Evolutionary conservation across 352 stramenopile species (phyloP), one percentile per base, ranked within the genome.

Genomic region (Phytophthora pluvialis): DNA sequence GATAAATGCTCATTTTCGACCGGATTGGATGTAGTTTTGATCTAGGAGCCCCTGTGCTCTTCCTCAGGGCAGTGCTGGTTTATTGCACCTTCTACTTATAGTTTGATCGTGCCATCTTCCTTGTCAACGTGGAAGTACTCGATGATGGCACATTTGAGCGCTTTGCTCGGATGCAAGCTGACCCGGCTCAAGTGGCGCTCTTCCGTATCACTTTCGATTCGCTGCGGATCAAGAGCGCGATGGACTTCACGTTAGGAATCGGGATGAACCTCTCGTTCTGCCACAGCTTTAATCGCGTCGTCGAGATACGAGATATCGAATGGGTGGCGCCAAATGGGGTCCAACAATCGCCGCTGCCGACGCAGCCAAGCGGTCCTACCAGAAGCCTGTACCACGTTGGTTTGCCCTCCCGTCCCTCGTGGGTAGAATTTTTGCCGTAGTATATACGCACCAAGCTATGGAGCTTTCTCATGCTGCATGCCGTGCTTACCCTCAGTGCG

Each of bases 221-320:
- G 3, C 48, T 80, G 21, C 71, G 65, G 0, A 70, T 83, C 35
- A 51, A 65, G 33, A 56, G 38, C 35, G 31, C 39, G 2, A 26
- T 67, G 13, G 63, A 75, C 5, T 67, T 80, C 25, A 32, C 65
- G 11, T 55, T 77, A 3, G 58, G 62, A 0, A 73, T 79, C 36
- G 60, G 69, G 31, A 73, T 73, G 55, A 79, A 72, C 25, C 2
- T 73, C 5, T 70, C 65, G 5, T 78, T 83, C 31, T 79, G 64
- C 39, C 49, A 74, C 29, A 70, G 72, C 18, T 70, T 79, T 46
- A 66, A 62, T 48, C 64, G 59, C 6, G 49, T 76, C 10, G 12
- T 73, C 1, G 53, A 75, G 4, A 62, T 64, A 21, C 21, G n/a
- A 45, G 45, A 5, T 44, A 52, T 54, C 45, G 38, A 26, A 38